A percentile compares a stretch with the other conserved stretches of the same genome.
Conservation (phyloP, 352 stramenopile genomes). For the Phytopythium oedochilum region DNA sequence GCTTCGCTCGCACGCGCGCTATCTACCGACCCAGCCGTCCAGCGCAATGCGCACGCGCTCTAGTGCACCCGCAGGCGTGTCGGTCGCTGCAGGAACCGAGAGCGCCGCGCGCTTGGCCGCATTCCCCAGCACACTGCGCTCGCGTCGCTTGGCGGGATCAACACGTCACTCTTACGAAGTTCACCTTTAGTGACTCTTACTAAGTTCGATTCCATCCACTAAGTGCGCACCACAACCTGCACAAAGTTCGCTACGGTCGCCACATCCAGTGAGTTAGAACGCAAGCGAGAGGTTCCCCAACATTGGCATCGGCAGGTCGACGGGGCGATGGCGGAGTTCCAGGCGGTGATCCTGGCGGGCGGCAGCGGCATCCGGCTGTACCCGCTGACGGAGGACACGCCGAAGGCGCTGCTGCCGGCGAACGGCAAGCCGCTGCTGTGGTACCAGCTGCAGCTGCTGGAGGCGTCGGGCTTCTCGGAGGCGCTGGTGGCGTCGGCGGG, state of each 20-base stretch:
- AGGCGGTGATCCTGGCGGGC: slow-evolving; percentile 78
- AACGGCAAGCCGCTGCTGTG: slow-evolving; percentile 69
- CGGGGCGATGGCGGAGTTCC: slow-evolving; percentile 67
- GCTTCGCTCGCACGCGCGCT: background rate
- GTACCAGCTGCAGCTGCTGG: slow-evolving; percentile 80
- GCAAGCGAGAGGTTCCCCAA: no score
- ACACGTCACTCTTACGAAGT: background rate
- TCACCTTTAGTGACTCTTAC: background rate
- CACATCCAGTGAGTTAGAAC: background rate
- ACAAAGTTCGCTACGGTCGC: background rate
- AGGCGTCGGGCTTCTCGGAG: slow-evolving; percentile 74
- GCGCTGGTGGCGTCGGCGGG: slow-evolving; percentile 64
- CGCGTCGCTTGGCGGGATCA: background rate
- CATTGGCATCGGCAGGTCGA: background rate
- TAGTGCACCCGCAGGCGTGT: background rate
- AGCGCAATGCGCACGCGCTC: background rate
- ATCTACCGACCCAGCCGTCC: background rate
- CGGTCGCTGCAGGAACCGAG: background rate
- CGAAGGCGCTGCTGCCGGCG: slow-evolving; percentile 61
- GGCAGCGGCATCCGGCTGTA: slow-evolving; percentile 78
- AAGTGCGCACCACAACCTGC: background rate
- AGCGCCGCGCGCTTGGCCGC: background rate
- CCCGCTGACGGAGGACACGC: slow-evolving; percentile 70
- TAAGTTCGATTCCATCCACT: background rate
- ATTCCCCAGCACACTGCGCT: background rate